Evolutionary conservation across 192 early-diverging fungal species (phyloP).

Genomic region (Coemansia sp.): DNA sequence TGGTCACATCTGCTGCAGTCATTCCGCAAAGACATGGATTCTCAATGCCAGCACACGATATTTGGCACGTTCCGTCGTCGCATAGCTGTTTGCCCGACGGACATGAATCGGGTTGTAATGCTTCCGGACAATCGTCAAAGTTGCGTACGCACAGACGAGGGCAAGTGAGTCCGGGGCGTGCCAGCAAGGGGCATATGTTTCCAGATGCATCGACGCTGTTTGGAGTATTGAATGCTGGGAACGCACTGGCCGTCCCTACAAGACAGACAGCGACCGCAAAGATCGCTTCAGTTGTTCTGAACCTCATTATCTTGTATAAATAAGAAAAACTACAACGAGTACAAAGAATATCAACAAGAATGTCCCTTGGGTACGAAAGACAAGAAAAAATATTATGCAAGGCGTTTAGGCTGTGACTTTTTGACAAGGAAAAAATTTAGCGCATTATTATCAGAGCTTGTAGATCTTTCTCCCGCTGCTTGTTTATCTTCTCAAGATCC

Average conservation of each 20-base stretch:
- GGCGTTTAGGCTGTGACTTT: too few relatives aligned
- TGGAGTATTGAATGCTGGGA: constrained; percentile 36
- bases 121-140: constrained; percentile 52
- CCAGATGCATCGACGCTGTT: constrained; percentile 58
- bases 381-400: too few relatives aligned
- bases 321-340: too few relatives aligned
- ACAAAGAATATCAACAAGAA: too few relatives aligned
- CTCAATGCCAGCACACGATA: constrained; percentile 38
- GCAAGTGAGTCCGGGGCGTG: constrained; percentile 50
- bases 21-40: constrained; percentile 60
- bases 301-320: not conserved
- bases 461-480: too few relatives aligned
- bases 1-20: constrained; percentile 11
- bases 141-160: constrained; percentile 58
- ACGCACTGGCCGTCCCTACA: not conserved
- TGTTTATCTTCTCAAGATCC: too few relatives aligned
- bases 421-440: too few relatives aligned
- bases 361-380: too few relatives aligned
- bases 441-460: too few relatives aligned
- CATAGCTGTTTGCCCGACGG: constrained; percentile 48
- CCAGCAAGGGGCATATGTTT: constrained; percentile 55
- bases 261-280: not conserved
- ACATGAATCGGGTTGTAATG: constrained; percentile 42
- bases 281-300: not conserved
- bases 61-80: constrained; percentile 58